Evolutionary conservation across 306 rosid species (phyloP), one percentile per base, ranked within the genome.

Genomic region (Cicer bijugum): DNA sequence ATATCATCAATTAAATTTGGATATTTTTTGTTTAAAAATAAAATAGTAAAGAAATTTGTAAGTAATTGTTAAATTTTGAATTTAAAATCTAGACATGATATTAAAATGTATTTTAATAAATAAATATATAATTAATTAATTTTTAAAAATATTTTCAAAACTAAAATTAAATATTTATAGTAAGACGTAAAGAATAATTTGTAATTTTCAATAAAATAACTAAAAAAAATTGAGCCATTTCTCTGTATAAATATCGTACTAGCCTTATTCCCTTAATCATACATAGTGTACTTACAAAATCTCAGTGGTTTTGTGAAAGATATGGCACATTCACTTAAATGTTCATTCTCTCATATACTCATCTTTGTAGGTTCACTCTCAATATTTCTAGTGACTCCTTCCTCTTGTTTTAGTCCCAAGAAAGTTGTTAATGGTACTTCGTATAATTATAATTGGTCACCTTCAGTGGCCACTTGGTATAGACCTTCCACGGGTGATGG

Each of bases 401-500:
- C 82, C 16, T 80, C 51, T 66, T 75, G 85, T 70, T 81, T 84
- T 73, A 78, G 71, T 38, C 85, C 83, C 11, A 89, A 53, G 43
- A 84, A 74, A 58, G 10, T 80, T 50, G 60, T 82, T 28, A 82
- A 78, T 50, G 69, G 53, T 71, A 79, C 91, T 12, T 71, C 80
- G 38, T 56, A 78, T 1, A 57, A 47, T 14, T 80, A 86, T 8
- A 77, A 51, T 76, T 84, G 89, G 90, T 69, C 81, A 16, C 53
- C 82, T 0, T 75, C 96, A 7, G 59, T 70, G 43, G 92, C 96
- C 40, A 89, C 96, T 8, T 89, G 96, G 96, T 89, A 89, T 74
- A 92, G 96, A 53, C 14, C 58, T 63, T 47, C 92, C 35, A 15
- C 61, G 7, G 96, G 96, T 0, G 89, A 84, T 1, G 96, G 92